Percentiles rank a stretch among this genome's conserved stretches.
Conservation (phyloP, 306 rosid species). For the Rosa multiflora region DNA sequence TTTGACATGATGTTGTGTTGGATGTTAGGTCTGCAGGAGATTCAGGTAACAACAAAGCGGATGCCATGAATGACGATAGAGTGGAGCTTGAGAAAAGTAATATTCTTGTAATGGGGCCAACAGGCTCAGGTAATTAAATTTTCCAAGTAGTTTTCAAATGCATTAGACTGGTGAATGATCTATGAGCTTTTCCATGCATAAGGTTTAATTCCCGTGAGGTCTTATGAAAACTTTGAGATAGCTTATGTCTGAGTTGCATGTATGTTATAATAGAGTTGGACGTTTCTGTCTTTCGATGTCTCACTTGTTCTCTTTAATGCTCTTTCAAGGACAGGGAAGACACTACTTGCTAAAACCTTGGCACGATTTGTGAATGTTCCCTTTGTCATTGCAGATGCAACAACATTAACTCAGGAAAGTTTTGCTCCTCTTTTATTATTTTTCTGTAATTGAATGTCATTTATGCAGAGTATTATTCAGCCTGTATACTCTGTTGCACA, state of each 20-base stretch:
- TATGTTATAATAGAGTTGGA: neutral
- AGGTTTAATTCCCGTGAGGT: neutral
- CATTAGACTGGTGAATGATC: constrained; percentile 2
- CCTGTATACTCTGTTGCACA: neutral
- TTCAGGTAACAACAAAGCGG: constrained; percentile 39
- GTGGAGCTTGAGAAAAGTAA: constrained; percentile 98
- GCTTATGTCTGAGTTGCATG: neutral
- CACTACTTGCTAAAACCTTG: constrained; percentile 98
- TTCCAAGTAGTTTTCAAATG: constrained; percentile 7
- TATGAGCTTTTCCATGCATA: neutral
- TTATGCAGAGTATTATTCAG: neutral
- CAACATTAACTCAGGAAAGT: constrained; percentile 97
- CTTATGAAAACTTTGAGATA: neutral
- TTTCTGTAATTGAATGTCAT: constrained; percentile 13
- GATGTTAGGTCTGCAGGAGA: constrained; percentile 85
- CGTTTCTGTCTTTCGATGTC: constrained; percentile 22
- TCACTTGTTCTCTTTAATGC: constrained; percentile 60
- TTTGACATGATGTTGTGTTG: constrained; percentile 47
- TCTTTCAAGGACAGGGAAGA: constrained; percentile 99
- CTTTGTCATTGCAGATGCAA: constrained; percentile 95
- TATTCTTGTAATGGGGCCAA: constrained; percentile 97
- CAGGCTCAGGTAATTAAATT: constrained; percentile 83
- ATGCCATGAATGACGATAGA: constrained; percentile 60
- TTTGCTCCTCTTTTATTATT: constrained; percentile 22
- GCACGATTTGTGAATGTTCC: constrained; percentile 98